Evolutionary conservation across 805 yeast genomes (phyloP).

Genomic region (Schwanniomyces occidentalis): DNA sequence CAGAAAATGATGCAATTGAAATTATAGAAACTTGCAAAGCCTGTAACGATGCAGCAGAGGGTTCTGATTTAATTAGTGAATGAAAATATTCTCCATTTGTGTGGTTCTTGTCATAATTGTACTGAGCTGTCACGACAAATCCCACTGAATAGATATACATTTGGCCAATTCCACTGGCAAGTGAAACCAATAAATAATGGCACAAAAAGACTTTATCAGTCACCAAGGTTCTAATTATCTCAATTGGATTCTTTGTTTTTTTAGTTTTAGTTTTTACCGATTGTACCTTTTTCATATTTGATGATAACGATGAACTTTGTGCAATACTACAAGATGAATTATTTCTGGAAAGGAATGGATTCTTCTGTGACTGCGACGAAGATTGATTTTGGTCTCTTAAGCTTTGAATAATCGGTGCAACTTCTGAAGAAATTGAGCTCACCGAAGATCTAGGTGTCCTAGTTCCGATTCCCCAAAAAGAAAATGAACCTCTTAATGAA

Average conservation of each 20-base stretch:
- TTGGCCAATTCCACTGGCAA: constrained; percentile 66
- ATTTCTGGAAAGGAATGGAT: constrained; percentile 7
- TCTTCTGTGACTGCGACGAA: constrained; percentile 8
- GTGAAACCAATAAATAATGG: constrained; percentile 56
- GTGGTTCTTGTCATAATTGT: constrained; percentile 15
- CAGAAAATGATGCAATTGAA: constrained; percentile 64
- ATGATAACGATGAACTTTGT: too few species aligned
- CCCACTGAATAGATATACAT: constrained; percentile 75
- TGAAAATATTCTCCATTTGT: neutral
- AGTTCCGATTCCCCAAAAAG: constrained; percentile 42
- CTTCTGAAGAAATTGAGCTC: constrained; percentile 15
- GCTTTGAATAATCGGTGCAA: constrained; percentile 8
- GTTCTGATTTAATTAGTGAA: neutral
- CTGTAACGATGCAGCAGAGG: constrained; percentile 47
- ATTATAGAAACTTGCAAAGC: constrained; percentile 71
- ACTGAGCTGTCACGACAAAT: constrained; percentile 56
- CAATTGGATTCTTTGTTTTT: constrained; percentile 11
- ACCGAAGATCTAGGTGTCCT: constrained; percentile 26
- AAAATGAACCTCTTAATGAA: constrained; percentile 33
- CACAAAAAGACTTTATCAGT: constrained; percentile 40
- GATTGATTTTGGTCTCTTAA: constrained; percentile 4
- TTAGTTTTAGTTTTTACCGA: neutral
- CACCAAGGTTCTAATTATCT: constrained; percentile 21
- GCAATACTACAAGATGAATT: neutral
- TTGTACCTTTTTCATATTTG: constrained; percentile 3